Base-by-base conservation (phyloP, 257 asterid genomes). In the Nicotiana tomentosiformis region DNA sequence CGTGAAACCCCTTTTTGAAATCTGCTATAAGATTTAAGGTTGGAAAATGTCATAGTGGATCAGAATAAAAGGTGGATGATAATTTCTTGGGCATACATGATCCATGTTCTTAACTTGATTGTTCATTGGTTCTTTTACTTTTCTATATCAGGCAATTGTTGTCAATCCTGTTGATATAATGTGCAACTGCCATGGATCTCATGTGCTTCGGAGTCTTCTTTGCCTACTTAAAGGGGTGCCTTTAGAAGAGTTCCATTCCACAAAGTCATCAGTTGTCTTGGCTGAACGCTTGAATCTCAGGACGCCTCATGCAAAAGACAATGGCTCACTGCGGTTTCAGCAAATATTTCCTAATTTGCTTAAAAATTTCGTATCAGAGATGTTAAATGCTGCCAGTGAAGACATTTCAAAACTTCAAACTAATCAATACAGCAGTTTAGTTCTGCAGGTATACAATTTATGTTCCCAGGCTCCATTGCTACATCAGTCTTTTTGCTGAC, bases 111-210 rank as follows among this genome's bases (percentile, higher is more conserved):
- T 26, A 29, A 26, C 64, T 76, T 76, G 64, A 51, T 51, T 39
- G 39, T 15, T 16, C 82, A 18, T 84, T 33, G 33, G 37, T 64
- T 39, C 53, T 18, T 60, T 77, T 53, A 8, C 5, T 49, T 61
- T 80, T 81, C 76, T 65, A 16, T 84, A 64, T 81, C 89, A 96
- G 99, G 93, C 85, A 82, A 86, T 94, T 77, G 91, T 88, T 83
- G 90, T 70, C 66, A 88, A 93, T 85, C 97, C 95, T 57, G 89
- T 90, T 83, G 97, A 91, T 68, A 74, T 92, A 85, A 91, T 94
- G 97, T 93, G 98, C 93, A 91, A 89, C 88, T 92, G 95, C 84
- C 86, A 96, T 88, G 99, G 98, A 85, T 96, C 99, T 80, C 99
- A 94, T 89, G 98, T 96, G 78, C 87, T 96, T 14, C 89, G 99